Percentiles rank a stretch among this genome's conserved stretches.
These are phyloP conservation scores for Dothiorella sarmentorum DNA, from an alignment of 2,329 filamentous ascomycete species.

Conservation along the genomic window DNA sequence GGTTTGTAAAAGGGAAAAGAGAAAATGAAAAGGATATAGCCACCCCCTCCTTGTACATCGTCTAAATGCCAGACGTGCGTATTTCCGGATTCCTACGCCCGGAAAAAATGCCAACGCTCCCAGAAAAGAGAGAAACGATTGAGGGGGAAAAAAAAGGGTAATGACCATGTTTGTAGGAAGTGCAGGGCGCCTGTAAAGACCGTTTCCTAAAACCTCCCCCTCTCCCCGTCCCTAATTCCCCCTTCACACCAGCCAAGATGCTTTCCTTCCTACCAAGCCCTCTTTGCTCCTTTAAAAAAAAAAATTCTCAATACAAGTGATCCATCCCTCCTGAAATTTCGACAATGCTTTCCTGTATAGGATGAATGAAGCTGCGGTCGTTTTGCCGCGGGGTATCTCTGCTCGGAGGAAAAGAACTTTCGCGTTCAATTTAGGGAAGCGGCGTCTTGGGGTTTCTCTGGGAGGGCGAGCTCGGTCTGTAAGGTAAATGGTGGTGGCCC, in stretches of 20 bases:
- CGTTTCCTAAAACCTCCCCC: background rate
- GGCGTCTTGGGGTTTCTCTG: background rate
- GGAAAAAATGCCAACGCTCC: background rate
- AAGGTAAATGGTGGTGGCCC: background rate
- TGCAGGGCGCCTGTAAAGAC: background rate
- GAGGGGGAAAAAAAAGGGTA: background rate
- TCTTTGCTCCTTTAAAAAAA: background rate
- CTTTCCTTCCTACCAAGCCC: background rate
- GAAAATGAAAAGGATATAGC: background rate
- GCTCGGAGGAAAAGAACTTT: background rate
- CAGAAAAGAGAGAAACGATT: background rate
- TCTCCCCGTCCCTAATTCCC: background rate
- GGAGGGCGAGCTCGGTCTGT: background rate
- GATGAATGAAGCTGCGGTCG: background rate
- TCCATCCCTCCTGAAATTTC: constrained; percentile 26
- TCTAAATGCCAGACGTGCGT: background rate
- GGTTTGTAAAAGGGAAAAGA: too few species aligned
- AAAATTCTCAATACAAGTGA: too few species aligned
- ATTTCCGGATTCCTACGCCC: background rate
- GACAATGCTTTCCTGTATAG: background rate
- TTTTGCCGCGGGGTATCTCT: constrained; percentile 11
- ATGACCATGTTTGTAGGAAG: background rate
- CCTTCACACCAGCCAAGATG: too few species aligned
- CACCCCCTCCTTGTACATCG: background rate
- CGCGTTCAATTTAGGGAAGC: background rate